Base-by-base conservation (phyloP, 2,329 filamentous ascomycete species). In the Nemania diffusa region DNA sequence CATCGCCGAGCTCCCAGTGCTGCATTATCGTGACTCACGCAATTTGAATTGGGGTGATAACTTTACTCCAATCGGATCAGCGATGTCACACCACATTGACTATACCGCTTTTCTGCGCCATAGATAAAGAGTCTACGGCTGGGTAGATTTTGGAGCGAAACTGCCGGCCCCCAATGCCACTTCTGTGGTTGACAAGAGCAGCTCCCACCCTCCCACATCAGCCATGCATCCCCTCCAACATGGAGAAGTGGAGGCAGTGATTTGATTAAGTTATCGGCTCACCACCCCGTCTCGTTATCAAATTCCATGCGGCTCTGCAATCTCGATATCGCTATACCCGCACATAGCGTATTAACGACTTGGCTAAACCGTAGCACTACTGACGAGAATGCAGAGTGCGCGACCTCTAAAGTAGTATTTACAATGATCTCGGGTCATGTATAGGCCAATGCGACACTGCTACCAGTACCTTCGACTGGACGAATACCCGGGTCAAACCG, bases 301-400 rank as follows among this genome's bases (percentile, higher is more conserved):
- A 48, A 1, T 44, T 44, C 22, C 3, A 48, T 58, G 56, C 46
- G 56, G 56, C 56, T 58, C 56, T 48, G 56, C 56, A 6, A 7
- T 22, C 20, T 6, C 22, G 26, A 42, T 29, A 44, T 57, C 22
- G 24, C 6, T 44, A 9, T 57, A 44, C 26, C 53, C 53, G 37
- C n/a, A n/a, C n/a, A n/a, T n/a, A n/a, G n/a, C n/a, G n/a, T n/a
- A n/a, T n/a, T n/a, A n/a, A n/a, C n/a, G n/a, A n/a, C n/a, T n/a
- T n/a, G n/a, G n/a, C n/a, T n/a, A n/a, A n/a, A n/a, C n/a, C n/a
- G n/a, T n/a, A n/a, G n/a, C n/a, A n/a, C n/a, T n/a, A n/a, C n/a
- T n/a, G n/a, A n/a, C n/a, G n/a, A n/a, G n/a, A n/a, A n/a, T n/a
- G n/a, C n/a, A n/a, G n/a, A n/a, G n/a, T n/a, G n/a, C n/a, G n/a